Evolutionary conservation across 2,329 filamentous ascomycete genomes (phyloP).

Genomic region (Ascosphaera pollenicola): DNA sequence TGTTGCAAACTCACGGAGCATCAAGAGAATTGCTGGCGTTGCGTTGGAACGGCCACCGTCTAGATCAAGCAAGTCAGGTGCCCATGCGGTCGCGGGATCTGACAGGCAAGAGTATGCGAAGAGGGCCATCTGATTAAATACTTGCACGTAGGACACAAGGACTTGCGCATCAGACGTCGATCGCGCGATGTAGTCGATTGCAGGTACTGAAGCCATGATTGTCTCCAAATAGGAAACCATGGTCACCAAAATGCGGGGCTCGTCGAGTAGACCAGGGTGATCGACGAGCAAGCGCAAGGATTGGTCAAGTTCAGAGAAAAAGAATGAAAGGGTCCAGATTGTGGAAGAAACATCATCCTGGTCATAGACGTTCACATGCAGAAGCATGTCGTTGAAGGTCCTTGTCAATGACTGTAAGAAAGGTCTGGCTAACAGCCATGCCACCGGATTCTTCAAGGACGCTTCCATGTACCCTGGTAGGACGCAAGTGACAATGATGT

Average conservation of each 20-base stretch:
- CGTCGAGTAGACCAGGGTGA: slow-evolving; percentile 14
- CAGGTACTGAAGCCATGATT: slow-evolving; percentile 18
- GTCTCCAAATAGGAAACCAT: slow-evolving; percentile 19
- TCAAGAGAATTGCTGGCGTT: slow-evolving; percentile 6
- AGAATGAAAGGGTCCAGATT: slow-evolving; percentile 14
- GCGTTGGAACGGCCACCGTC: slow-evolving; percentile 1
- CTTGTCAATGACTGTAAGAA: slow-evolving; percentile 26
- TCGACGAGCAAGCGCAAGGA: slow-evolving; percentile 16
- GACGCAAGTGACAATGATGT: slow-evolving; percentile 29
- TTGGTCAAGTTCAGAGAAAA: slow-evolving; percentile 18
- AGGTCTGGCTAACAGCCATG: slow-evolving; percentile 31
- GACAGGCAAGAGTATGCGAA: slow-evolving; percentile 13
- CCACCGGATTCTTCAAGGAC: slow-evolving; percentile 21
- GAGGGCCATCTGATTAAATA: slow-evolving; percentile 18
- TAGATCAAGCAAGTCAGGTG: slow-evolving; percentile 6
- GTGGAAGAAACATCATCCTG: slow-evolving; percentile 15
- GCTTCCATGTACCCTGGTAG: slow-evolving; percentile 34
- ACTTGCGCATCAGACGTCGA: slow-evolving; percentile 8
- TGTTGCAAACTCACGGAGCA: slow-evolving; percentile 13
- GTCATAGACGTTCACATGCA: slow-evolving; percentile 23
- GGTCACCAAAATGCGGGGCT: slow-evolving; percentile 18
- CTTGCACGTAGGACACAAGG: slow-evolving; percentile 14
- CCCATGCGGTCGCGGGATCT: slow-evolving; percentile 4
- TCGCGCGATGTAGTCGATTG: slow-evolving; percentile 26
- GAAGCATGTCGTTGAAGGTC: slow-evolving; percentile 22